A percentile compares a stretch with the other conserved stretches of the same genome.
phyloP scores from a whole-genome alignment of 176 grass and related monocot genomes.

The Cenchrus purpureus region DNA sequence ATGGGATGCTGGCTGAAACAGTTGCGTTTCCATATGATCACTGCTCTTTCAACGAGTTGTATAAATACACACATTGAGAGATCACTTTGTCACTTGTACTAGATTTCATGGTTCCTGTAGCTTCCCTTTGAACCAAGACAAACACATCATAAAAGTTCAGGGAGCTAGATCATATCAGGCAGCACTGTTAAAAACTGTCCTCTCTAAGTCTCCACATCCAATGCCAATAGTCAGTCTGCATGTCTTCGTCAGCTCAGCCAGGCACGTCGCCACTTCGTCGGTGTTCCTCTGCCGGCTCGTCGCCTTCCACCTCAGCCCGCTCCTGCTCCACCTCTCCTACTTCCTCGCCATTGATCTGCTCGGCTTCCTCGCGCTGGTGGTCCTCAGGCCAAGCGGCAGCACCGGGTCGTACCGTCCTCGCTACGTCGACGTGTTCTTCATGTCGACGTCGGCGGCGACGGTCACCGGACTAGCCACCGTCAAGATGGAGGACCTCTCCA shows the following conservation, averaged over 20 bases:
- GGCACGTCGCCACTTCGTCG: conserved; percentile 3
- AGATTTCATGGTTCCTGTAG: neutral
- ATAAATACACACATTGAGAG: conserved; percentile 40
- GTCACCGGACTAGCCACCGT: conserved; percentile 70
- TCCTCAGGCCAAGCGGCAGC: conserved; percentile 47
- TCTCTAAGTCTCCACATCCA: neutral
- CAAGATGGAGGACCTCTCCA: conserved; percentile 78
- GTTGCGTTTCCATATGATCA: neutral
- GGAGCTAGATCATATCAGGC: neutral
- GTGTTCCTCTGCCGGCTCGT: conserved; percentile 43
- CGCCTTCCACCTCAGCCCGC: conserved; percentile 41
- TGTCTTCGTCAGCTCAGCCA: neutral
- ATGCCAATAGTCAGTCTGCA: conserved; percentile 30
- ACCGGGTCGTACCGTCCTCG: conserved; percentile 4
- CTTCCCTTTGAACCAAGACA: conserved; percentile 31
- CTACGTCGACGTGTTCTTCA: conserved; percentile 64
- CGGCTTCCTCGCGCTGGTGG: conserved; percentile 58
- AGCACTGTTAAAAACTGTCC: neutral
- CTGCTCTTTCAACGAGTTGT: neutral
- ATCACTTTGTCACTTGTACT: neutral
- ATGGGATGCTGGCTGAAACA: neutral
- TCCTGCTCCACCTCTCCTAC: conserved; percentile 61
- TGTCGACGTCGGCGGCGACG: conserved; percentile 69
- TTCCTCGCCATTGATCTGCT: conserved; percentile 61
- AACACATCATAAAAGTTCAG: neutral